Conservation (phyloP, 768 basidiomycete species). For the Termitomyces sp. region DNA sequence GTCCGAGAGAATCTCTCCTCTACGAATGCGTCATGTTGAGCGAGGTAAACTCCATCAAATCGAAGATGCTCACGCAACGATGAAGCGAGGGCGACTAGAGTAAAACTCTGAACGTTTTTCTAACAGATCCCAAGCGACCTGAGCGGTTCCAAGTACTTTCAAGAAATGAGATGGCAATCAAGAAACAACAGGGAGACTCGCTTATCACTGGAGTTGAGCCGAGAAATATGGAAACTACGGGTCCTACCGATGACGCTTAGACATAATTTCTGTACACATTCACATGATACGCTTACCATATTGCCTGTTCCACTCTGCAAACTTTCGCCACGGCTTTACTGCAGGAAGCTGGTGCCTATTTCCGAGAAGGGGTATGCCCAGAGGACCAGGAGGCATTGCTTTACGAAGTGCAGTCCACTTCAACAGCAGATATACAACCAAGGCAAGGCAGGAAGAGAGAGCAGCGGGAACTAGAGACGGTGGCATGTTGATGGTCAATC, state of each 20-base stretch:
- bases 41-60: background rate
- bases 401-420: conserved; percentile 28
- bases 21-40: conserved; percentile 6
- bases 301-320: conserved; percentile 42
- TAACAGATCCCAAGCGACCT: conserved; percentile 43
- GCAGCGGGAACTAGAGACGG: background rate
- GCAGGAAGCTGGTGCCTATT: conserved; percentile 43
- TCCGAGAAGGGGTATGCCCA: conserved; percentile 41
- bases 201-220: conserved; percentile 42
- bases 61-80: conserved; percentile 31
- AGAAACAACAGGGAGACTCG: conserved; percentile 7
- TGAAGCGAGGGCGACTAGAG: conserved; percentile 43
- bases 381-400: conserved; percentile 44
- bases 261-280: background rate
- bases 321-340: conserved; percentile 47
- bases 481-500: too few species aligned
- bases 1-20: conserved; percentile 44
- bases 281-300: conserved; percentile 30
- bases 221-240: conserved; percentile 37
- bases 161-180: background rate
- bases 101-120: conserved; percentile 46
- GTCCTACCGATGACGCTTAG: conserved; percentile 23
- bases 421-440: conserved; percentile 18
- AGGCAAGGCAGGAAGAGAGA: conserved; percentile 11
- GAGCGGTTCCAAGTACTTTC: conserved; percentile 41